Base-by-base conservation (phyloP, 1,139 yeast species). In the Magnusiomyces tetraspermus region DNA sequence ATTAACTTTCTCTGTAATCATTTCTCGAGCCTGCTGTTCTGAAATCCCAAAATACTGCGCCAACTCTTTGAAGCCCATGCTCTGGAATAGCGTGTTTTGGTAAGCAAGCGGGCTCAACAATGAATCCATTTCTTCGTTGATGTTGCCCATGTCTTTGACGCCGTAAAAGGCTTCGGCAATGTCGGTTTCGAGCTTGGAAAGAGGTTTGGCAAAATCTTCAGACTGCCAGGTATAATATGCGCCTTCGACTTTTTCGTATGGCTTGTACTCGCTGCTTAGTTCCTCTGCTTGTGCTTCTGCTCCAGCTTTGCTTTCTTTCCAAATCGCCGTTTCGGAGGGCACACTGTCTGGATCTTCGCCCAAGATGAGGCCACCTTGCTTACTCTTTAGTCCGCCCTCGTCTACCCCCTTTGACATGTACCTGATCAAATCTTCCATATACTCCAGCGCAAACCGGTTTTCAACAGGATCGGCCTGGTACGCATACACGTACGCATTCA, bases 181-280 rank as follows among this genome's bases (percentile, higher is more conserved):
- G 51, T 71, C 75, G 17, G 63, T 62, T 31, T 63, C 68, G 23
- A 63, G 48, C 8, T 55, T 49, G 23, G 57, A 59, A 11, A 71
- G 56, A 1, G 70, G 70, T 37, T 57, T 55, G 43, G 58, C 58
- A 56, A 71, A 68, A 53, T 71, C 73, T 8, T 56, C 59, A 44
- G 58, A 60, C 5, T 69, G 62, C 74, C 74, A 71, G 21, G 66
- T 62, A 49, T 70, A 70, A 51, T 57, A 70, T 1, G 70, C 72
- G 17, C 73, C 73, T 49, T 70, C 72, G 4, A 61, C 56, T 30
- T 59, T 55, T 21, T 58, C 56, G 13, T 51, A 55, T 5, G 11
- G 45, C 45, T 23, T 17, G n/a, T 36, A 15, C 33, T 21, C 43
- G 2, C 17, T 11, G n/a, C 22, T 43, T 17, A 36, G 21, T 5